Percentiles rank a stretch among this genome's conserved stretches.
Evolutionary conservation across 257 asterid species (phyloP).

Genomic region (Cordia subcordata): DNA sequence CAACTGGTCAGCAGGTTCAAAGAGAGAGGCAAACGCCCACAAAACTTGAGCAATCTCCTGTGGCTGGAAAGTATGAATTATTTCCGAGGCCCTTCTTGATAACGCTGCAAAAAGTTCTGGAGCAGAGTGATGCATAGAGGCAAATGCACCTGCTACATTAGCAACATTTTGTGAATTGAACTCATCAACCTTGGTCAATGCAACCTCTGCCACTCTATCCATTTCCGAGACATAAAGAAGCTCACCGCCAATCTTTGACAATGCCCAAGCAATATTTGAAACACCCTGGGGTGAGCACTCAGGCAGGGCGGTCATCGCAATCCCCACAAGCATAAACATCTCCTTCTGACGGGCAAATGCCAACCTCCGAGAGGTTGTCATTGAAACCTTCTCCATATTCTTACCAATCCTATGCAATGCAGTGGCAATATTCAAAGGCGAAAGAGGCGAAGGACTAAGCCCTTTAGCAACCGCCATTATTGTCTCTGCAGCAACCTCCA

Average conservation of each 20-base stretch:
- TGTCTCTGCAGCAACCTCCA: slow-evolving; percentile 70
- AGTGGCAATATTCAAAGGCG: slow-evolving; percentile 84
- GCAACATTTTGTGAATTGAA: slow-evolving; percentile 91
- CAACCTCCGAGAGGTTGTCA: slow-evolving; percentile 56
- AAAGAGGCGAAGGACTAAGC: slow-evolving; percentile 90
- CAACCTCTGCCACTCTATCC: slow-evolving; percentile 95
- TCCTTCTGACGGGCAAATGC: slow-evolving; percentile 83
- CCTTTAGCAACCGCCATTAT: slow-evolving; percentile 81
- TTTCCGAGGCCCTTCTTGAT: slow-evolving; percentile 53
- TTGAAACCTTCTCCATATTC: slow-evolving; percentile 88
- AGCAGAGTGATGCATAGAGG: slow-evolving; percentile 94
- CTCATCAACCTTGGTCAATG: slow-evolving; percentile 56
- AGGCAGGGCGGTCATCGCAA: slow-evolving; percentile 89
- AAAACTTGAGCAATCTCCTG: slow-evolving; percentile 87
- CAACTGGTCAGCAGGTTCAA: slow-evolving; percentile 57
- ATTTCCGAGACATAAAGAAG: slow-evolving; percentile 90
- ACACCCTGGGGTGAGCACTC: slow-evolving; percentile 89
- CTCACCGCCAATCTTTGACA: slow-evolving; percentile 92
- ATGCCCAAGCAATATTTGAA: slow-evolving; percentile 90
- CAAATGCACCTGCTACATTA: slow-evolving; percentile 89
- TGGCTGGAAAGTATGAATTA: slow-evolving; percentile 61
- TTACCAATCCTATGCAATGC: slow-evolving; percentile 93
- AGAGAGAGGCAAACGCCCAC: slow-evolving; percentile 97
- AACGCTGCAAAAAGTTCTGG: slow-evolving; percentile 64
- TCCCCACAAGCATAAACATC: slow-evolving; percentile 90